Evolutionary conservation across 805 yeast species (phyloP), one percentile per base, ranked within the genome.

Genomic region (Metschnikowia matae): DNA sequence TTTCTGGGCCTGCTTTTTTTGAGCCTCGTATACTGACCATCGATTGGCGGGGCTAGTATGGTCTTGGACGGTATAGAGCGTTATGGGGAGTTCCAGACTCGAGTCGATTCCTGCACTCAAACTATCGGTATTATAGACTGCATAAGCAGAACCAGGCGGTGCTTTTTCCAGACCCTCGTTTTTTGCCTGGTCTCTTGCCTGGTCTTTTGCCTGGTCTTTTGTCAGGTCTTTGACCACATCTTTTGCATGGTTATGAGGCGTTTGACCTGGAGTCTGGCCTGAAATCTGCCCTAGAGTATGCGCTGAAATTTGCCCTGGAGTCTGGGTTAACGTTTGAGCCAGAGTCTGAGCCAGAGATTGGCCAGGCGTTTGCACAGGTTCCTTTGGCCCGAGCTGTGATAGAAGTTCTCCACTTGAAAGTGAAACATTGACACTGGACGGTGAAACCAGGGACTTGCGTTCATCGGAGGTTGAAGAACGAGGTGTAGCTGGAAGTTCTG

Each of bases 1-100:
- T 18, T 18, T 18, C 20, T 18, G 7, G 23, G 23, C 14, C 13
- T 17, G 8, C 2, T 6, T 29, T 36, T 20, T 44, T 23, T 36
- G 49, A 4, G 34, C 40, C 15, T 53, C 54, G 18, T 52, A 45
- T 23, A 44, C 53, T 2, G 54, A 47, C 51, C 55, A 47, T 2
- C 55, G 38, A 10, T 26, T 35, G 10, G 40, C 23, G 3, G 48
- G 39, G 8, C 39, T 38, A 37, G 40, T 18, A 42, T 55, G 59
- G 44, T 67, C 69, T 11, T 65, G 69, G 26, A 66, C 70, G 32
- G 64, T 62, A 50, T 65, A 67, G 33, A 66, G 53, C 60, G 62
- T 62, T 13, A 64, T 55, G 15, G 71, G 71, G 38, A 67, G 55
- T 35, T 64, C 65, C 8, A 61, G 54, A 10, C 46, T 49, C 20